Percentiles rank a stretch among this genome's conserved stretches.
phyloP scores from a whole-genome alignment of 768 basidiomycete genomes.

The Auricularia heimuer region DNA sequence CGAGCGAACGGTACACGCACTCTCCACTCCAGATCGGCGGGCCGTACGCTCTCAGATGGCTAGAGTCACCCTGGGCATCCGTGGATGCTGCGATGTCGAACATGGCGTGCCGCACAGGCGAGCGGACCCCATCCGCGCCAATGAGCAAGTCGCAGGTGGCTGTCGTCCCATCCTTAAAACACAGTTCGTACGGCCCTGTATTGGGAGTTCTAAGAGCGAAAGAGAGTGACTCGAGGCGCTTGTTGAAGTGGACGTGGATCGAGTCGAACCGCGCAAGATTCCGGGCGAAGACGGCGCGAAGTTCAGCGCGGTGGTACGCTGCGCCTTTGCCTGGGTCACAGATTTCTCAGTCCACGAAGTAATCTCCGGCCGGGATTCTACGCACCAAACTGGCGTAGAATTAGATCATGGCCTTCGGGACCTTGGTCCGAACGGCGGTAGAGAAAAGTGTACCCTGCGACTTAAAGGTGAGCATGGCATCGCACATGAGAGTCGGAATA shows the following conservation, averaged over 20 bases:
- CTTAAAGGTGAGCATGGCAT: background rate
- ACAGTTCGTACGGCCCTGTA: conserved; percentile 22
- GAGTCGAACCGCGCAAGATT: background rate
- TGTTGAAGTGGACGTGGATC: conserved; percentile 46
- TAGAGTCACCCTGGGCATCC: background rate
- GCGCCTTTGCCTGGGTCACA: background rate
- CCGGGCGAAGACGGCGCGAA: background rate
- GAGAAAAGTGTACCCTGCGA: background rate
- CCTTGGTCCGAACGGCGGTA: background rate
- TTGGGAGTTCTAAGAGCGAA: conserved; percentile 31
- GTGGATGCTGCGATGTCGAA: conserved; percentile 7
- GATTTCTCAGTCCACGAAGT: background rate
- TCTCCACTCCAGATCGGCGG: background rate
- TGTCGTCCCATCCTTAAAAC: conserved; percentile 52
- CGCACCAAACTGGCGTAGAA: background rate
- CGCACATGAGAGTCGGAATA: background rate
- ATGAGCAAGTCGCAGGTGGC: conserved; percentile 55
- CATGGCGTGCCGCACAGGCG: conserved; percentile 32
- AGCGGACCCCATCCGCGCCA: conserved; percentile 63
- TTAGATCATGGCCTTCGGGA: background rate
- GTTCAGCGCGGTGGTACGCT: background rate
- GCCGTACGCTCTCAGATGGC: background rate
- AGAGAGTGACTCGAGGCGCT: conserved; percentile 34
- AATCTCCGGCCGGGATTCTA: background rate
- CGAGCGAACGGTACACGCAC: background rate